Base-by-base conservation (phyloP, 805 yeast species). In the Yarrowia porcina region DNA sequence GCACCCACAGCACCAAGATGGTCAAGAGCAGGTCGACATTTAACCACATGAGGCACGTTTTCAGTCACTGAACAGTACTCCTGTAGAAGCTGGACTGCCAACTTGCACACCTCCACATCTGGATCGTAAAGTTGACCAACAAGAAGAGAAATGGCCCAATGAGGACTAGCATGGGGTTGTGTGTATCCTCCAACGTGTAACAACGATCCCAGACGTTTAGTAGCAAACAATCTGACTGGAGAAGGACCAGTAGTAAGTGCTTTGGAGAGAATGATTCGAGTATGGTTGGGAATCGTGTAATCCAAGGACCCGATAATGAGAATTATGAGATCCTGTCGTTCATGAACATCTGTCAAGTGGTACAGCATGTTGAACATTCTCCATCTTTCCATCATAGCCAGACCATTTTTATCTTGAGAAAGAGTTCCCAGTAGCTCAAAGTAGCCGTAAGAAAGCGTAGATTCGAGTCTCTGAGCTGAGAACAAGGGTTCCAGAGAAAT, bases 291-390 rank as follows among this genome's bases (percentile, higher is more conserved):
- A 20, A 78, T 70, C 4, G 79, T 75, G 67, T 84, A 84, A 66
- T 86, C 86, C 71, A 92, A 74, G 57, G 84, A 83, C 35, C 82
- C 81, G 61, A 93, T 76, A 11, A 89, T 78, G 7, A 82, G 69
- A 30, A 81, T 74, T 12, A 88, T 75, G 44, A 90, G 74, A 67
- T 83, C 85, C 59, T 85, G 84, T 32, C 88, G 76, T 36, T 78
- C 72, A 12, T 82, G 78, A 4, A 80, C 76, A 36, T 80, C 80
- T 17, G 88, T 79, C 61, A 91, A 82, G 68, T 89, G 89, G 68
- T 88, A 86, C 60, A 91, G 77, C 74, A 89, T 85, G 64, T 87
- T 91, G 74, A 90, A 89, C 64, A 93, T 80, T 68, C 91, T 88
- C 94, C 96, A 89, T 65, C 88, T 85, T 57, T 85, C 88, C 64